Conservation (phyloP, 345 rosid species). For the Sisymbrium altissimum region DNA sequence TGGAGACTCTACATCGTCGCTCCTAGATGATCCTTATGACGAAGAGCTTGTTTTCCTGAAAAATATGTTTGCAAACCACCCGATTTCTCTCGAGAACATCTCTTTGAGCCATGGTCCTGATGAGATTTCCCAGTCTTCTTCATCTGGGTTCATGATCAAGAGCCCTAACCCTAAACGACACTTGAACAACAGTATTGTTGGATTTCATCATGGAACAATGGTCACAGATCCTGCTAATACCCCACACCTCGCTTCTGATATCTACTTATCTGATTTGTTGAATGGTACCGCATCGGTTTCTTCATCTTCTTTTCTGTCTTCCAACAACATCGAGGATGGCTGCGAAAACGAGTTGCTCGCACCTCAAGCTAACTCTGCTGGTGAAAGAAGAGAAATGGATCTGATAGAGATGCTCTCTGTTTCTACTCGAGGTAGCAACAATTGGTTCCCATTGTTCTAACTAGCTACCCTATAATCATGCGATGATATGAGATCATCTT, state of each 20-base stretch:
- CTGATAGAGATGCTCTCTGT: constrained; percentile 85
- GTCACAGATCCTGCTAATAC: constrained; percentile 4
- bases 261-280: constrained; percentile 52
- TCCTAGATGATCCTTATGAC: constrained; percentile 49
- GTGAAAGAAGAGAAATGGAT: constrained; percentile 68
- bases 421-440: constrained; percentile 34
- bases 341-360: constrained; percentile 8
- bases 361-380: constrained; percentile 27
- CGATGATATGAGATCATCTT: constrained; percentile 2
- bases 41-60: constrained; percentile 69
- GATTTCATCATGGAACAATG: constrained; percentile 7
- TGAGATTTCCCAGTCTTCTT: constrained; percentile 4
- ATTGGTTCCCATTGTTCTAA: constrained; percentile 22
- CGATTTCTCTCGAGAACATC: constrained; percentile 18
- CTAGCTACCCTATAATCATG: constrained; percentile 1
- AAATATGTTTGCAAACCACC: constrained; percentile 43
- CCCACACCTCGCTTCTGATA: constrained; percentile 48
- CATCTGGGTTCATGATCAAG: constrained; percentile 17
- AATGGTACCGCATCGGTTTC: constrained; percentile 40
- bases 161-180: constrained; percentile 18
- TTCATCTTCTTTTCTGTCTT: constrained; percentile 18
- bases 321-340: constrained; percentile 9
- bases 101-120: constrained; percentile 5
- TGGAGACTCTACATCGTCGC: constrained; percentile 31
- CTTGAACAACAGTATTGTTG: neutral